Evolutionary conservation across 2,329 filamentous ascomycete species (phyloP), one percentile per base, ranked within the genome.

Genomic region (Dactylellina sp.): DNA sequence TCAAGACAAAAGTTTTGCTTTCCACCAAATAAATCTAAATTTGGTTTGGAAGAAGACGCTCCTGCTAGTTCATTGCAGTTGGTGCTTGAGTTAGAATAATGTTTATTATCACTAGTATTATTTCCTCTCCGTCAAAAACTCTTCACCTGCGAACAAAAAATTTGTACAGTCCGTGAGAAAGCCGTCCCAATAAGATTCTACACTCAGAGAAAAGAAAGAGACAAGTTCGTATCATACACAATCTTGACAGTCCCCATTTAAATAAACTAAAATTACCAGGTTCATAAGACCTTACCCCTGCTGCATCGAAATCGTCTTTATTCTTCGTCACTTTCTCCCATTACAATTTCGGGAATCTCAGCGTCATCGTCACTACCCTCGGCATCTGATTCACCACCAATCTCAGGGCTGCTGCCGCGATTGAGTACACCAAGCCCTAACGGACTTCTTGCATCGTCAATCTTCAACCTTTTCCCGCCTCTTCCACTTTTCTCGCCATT

Each of bases 311-410:
- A 28, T 40, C 37, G n/a, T 40, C 6, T 37, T 56, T 28, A 61
- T 18, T 70, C 64, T 12, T 70, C 71, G 44, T 64, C 64, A 28
- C 64, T 70, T 42, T 64, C 66, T 7, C 57, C 71, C 71, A 75
- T 75, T n/a, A 70, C 57, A 39, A 75, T 75, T 52, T 75, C 71
- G 1, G 71, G 71, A n/a, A 75, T 75, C 18, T 22, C 64, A 16
- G 61, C 62, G 16, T 68, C 62, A 20, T 68, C 63, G 18, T 74
- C 68, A 12, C 50, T 55, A 22, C 62, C 71, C 7, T 61, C 64
- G 2, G 42, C 64, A 18, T 12, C 49, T 12, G 3, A 12, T n/a
- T 11, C 35, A 14, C 44, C 28, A 4, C 35, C 44, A 49, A 50
- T 20, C 1, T 53, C 32, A 7, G 46, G 56, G 16, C 44, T 47